Evolutionary conservation across 2,329 filamentous ascomycete species (phyloP).

Genomic region (Colletotrichum limetticola): DNA sequence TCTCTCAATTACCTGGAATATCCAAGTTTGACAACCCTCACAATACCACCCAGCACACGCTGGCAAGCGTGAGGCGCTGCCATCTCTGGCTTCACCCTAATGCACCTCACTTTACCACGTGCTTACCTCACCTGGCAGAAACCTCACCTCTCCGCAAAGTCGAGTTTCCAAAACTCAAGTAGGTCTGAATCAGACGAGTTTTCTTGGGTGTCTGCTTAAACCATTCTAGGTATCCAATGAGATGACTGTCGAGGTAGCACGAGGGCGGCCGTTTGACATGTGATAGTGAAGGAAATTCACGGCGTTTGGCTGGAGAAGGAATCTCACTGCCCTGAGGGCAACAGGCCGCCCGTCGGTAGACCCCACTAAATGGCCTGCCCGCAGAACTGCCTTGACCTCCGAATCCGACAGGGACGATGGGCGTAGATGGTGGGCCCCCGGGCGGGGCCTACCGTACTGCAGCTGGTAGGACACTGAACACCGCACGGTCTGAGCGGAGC

Average conservation of each 20-base stretch:
- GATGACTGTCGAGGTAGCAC: neutral
- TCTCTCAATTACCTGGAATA: neutral
- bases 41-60: neutral
- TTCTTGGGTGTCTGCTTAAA: neutral
- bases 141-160: neutral
- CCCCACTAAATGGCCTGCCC: constrained; percentile 8
- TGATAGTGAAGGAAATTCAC: constrained; percentile 1
- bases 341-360: neutral
- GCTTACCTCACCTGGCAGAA: neutral
- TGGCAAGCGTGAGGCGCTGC: neutral
- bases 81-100: neutral
- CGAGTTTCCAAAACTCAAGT: neutral
- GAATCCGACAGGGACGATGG: neutral
- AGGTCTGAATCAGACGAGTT: neutral
- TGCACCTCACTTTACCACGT: neutral
- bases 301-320: neutral
- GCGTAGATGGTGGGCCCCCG: neutral
- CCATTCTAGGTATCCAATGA: neutral
- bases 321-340: neutral
- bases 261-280: neutral
- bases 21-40: neutral
- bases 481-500: neutral
- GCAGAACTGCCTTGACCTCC: neutral
- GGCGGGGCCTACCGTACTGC: neutral
- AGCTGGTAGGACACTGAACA: neutral